These are phyloP conservation scores for Elaeis oleifera DNA, from an alignment of 202 grass and related monocot species.

Conservation along the genomic window DNA sequence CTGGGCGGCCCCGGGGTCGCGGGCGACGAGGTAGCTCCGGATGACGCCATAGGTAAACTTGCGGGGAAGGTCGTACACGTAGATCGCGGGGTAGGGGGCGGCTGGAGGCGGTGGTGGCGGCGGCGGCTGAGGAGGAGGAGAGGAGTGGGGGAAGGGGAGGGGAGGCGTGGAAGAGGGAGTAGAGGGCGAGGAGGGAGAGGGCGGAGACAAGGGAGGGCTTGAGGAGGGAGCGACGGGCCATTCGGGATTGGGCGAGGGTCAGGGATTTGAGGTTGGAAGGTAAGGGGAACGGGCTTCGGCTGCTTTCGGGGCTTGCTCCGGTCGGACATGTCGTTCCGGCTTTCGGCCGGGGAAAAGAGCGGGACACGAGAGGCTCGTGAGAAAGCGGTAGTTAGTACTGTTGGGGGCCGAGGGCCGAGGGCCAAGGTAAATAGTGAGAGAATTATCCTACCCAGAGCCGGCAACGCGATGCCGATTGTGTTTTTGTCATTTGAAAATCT, in stretches of 20 bases:
- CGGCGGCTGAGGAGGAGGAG: not conserved
- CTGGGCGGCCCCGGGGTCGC: slow-evolving; percentile 9
- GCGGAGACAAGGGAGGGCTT: slow-evolving; percentile 35
- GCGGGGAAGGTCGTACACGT: slow-evolving; percentile 60
- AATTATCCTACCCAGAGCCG: too few relatives aligned
- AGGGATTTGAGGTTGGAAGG: slow-evolving; percentile 25
- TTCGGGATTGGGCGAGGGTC: slow-evolving; percentile 19
- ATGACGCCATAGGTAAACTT: slow-evolving; percentile 92
- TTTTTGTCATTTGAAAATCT: too few relatives aligned
- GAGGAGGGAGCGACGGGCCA: slow-evolving; percentile 39
- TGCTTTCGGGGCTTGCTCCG: too few relatives aligned
- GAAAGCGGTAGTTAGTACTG: too few relatives aligned
- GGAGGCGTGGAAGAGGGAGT: not conserved
- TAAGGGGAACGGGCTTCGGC: slow-evolving; percentile 1
- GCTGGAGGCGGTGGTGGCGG: not conserved
- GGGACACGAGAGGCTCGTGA: too few relatives aligned
- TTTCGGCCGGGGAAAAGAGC: too few relatives aligned
- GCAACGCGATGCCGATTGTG: too few relatives aligned
- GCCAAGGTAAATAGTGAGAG: too few relatives aligned
- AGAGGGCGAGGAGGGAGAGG: slow-evolving; percentile 29
- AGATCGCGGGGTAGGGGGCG: slow-evolving; percentile 51
- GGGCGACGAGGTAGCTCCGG: slow-evolving; percentile 64
- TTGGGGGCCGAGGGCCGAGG: too few relatives aligned
- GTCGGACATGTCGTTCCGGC: too few relatives aligned
- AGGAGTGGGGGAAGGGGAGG: not conserved